phyloP scores from a whole-genome alignment of 306 rosid genomes.

The Quercus bicolor region DNA sequence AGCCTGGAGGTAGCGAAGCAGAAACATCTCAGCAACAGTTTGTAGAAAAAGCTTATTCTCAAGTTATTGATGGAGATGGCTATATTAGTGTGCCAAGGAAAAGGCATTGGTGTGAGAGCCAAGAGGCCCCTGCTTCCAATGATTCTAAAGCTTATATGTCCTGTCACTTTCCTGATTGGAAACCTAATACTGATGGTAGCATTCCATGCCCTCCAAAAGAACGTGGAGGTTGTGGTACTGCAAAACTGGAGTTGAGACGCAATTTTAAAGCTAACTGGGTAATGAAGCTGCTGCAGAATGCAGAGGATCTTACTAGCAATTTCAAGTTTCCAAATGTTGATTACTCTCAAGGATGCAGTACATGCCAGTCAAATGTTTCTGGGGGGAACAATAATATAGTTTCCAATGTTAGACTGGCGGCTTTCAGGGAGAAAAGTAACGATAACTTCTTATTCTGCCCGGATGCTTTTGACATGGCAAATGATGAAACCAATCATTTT shows the following conservation, averaged over 20 bases:
- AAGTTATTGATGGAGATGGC: background rate
- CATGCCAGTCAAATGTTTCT: constrained; percentile 31
- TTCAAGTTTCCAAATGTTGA: constrained; percentile 38
- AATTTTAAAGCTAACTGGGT: constrained; percentile 53
- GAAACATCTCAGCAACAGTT: constrained; percentile 31
- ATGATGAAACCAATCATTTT: constrained; percentile 44
- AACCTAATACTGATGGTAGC: constrained; percentile 41
- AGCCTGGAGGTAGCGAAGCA: constrained; percentile 28
- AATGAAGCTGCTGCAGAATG: constrained; percentile 31
- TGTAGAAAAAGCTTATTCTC: constrained; percentile 6
- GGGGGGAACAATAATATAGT: constrained; percentile 1
- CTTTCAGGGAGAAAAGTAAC: constrained; percentile 38
- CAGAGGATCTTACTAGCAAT: constrained; percentile 36
- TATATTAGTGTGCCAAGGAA: background rate
- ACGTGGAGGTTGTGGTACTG: constrained; percentile 50
- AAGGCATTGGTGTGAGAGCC: too few species aligned
- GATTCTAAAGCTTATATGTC: too few species aligned
- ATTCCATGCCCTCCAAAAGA: constrained; percentile 56
- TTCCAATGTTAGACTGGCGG: constrained; percentile 47
- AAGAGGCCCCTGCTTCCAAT: too few species aligned
- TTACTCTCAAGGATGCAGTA: constrained; percentile 36
- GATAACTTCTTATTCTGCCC: constrained; percentile 57
- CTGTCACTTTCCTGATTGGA: constrained; percentile 35
- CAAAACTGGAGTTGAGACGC: constrained; percentile 39
- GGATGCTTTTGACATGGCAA: constrained; percentile 32